Evolutionary conservation across 208 protist genomes (phyloP).

Genomic region (Acanthamoeba sp.): DNA sequence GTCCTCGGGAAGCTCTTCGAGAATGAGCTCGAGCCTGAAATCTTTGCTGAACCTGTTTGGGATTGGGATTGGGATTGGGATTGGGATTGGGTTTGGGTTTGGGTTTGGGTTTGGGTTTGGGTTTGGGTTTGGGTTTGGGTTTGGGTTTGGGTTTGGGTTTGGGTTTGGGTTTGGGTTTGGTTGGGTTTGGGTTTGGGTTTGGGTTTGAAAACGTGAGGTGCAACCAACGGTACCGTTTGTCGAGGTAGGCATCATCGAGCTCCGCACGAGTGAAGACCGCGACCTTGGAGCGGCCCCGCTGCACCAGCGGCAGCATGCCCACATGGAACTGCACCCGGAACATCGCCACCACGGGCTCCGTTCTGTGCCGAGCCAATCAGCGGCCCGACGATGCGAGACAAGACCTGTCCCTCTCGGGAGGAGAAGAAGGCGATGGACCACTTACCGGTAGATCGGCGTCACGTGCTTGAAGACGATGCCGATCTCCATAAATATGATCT

Average conservation of each 20-base stretch:
- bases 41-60: conserved; percentile 75
- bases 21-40: conserved; percentile 52
- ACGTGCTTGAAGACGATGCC: conserved; percentile 67
- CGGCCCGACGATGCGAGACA: no score
- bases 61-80: no score
- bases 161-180: no score
- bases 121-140: no score
- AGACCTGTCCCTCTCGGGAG: no score
- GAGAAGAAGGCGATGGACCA: neutral
- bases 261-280: conserved; percentile 47
- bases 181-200: no score
- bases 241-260: conserved; percentile 73
- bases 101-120: no score
- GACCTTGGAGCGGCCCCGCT: conserved; percentile 18
- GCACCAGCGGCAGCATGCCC: conserved; percentile 40
- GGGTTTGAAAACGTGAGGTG: neutral
- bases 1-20: conserved; percentile 54
- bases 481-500: conserved; percentile 63
- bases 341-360: conserved; percentile 74
- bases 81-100: no score
- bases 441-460: conserved; percentile 73
- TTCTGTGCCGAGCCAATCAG: no score
- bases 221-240: conserved; percentile 13
- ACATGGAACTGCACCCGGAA: conserved; percentile 77
- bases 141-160: no score